Percentiles rank a stretch among this genome's conserved stretches.
These are phyloP conservation scores for Cladobotryum protrusum DNA, from an alignment of 2,329 filamentous ascomycete genomes.

Conservation along the genomic window DNA sequence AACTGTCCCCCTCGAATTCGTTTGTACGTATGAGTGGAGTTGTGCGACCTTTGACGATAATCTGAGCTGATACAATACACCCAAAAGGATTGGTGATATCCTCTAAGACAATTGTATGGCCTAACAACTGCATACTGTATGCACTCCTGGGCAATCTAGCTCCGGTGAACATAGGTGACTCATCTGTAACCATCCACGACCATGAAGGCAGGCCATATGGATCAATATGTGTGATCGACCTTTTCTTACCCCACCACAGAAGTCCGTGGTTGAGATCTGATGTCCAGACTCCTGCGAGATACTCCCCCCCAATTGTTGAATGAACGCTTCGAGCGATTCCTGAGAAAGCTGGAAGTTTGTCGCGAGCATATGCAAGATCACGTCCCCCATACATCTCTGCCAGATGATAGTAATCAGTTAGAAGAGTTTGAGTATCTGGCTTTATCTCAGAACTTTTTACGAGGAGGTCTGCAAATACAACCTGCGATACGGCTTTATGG, in stretches of 20 bases:
- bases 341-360: slow-evolving; percentile 5
- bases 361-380: background rate
- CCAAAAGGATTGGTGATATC: background rate
- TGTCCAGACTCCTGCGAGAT: slow-evolving; percentile 6
- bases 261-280: slow-evolving; percentile 2
- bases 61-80: background rate
- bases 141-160: background rate
- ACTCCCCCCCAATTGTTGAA: background rate
- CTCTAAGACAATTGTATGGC: background rate
- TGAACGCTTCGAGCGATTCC: slow-evolving; percentile 1
- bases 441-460: background rate
- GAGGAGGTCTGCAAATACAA: background rate
- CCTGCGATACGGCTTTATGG: background rate
- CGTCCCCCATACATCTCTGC: background rate
- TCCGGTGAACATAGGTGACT: background rate
- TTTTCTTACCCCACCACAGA: background rate
- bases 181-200: slow-evolving; percentile 7
- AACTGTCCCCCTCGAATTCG: background rate
- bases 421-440: background rate
- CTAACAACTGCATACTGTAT: background rate
- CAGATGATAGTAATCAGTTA: slow-evolving; percentile 1
- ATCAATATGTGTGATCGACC: background rate
- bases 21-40: background rate
- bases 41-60: background rate
- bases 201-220: slow-evolving; percentile 3